These are phyloP conservation scores for Lodderomyces pseudojiufengensis DNA, from an alignment of 1,139 yeast genomes.

Conservation along the genomic window DNA sequence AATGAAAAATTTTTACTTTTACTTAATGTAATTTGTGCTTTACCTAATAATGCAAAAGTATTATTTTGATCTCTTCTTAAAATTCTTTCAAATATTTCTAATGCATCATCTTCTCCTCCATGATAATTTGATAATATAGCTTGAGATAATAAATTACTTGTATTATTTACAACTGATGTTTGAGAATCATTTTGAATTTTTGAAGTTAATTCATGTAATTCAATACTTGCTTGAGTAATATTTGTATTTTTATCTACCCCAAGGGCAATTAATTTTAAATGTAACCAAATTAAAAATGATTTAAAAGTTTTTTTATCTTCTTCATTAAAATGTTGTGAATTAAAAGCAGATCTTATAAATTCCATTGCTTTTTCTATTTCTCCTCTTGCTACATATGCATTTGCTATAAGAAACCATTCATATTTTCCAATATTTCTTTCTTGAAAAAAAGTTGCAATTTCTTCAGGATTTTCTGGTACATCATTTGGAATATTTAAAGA, in stretches of 20 bases:
- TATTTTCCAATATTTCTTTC: slow-evolving; percentile 73
- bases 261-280: slow-evolving; percentile 35
- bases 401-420: slow-evolving; percentile 82
- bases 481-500: slow-evolving; percentile 61
- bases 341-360: slow-evolving; percentile 61
- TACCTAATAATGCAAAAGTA: slow-evolving; percentile 75
- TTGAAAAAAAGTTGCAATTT: slow-evolving; percentile 69
- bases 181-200: slow-evolving; percentile 16
- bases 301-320: slow-evolving; percentile 55
- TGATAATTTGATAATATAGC: slow-evolving; percentile 49
- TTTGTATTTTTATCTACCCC: slow-evolving; percentile 26
- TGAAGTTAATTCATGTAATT: slow-evolving; percentile 16
- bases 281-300: slow-evolving; percentile 71
- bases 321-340: slow-evolving; percentile 32
- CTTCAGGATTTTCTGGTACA: slow-evolving; percentile 84
- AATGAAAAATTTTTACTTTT: slow-evolving; percentile 64
- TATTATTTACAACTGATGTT: slow-evolving; percentile 16
- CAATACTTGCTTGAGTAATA: slow-evolving; percentile 22
- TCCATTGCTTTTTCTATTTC: slow-evolving; percentile 60
- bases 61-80: slow-evolving; percentile 52
- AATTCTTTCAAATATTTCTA: slow-evolving; percentile 56
- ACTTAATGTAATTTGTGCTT: slow-evolving; percentile 75
- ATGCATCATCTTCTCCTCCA: slow-evolving; percentile 60
- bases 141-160: slow-evolving; percentile 54
- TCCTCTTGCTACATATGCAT: slow-evolving; percentile 69